A percentile compares a stretch with the other conserved stretches of the same genome.
These are phyloP conservation scores for Stenogyne calaminthoides DNA, from an alignment of 305 asterid genomes.

Conservation along the genomic window DNA sequence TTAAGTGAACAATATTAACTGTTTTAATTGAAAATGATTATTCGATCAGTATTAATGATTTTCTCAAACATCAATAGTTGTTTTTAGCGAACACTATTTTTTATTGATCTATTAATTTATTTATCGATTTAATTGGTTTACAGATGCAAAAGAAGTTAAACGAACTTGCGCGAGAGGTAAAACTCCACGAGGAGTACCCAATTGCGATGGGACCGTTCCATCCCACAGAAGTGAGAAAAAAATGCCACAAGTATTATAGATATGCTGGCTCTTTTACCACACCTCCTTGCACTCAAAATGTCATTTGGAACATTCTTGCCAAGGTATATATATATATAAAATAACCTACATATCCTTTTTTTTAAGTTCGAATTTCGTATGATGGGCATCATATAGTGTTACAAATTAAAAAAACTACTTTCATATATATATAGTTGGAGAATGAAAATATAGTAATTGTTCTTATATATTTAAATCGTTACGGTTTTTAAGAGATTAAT, in stretches of 20 bases:
- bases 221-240: conserved; percentile 51
- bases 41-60: too few species aligned
- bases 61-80: too few species aligned
- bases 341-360: neutral
- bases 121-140: neutral
- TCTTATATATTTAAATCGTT: too few species aligned
- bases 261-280: conserved; percentile 64
- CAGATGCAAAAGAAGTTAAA: conserved; percentile 51
- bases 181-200: conserved; percentile 38
- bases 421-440: too few species aligned
- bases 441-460: too few species aligned
- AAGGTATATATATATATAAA: conserved; percentile 40
- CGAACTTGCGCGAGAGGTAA: conserved; percentile 48
- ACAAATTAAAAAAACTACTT: too few species aligned
- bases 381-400: too few species aligned
- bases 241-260: conserved; percentile 49
- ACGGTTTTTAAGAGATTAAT: too few species aligned
- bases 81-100: neutral
- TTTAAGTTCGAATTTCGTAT: too few species aligned
- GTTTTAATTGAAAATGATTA: too few species aligned
- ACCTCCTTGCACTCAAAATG: conserved; percentile 73
- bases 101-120: neutral
- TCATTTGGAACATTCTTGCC: conserved; percentile 52
- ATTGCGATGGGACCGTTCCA: conserved; percentile 46
- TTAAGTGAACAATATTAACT: too few species aligned